Evolutionary conservation across 352 stramenopile genomes (phyloP).

Genomic region (Phytophthora rubi): DNA sequence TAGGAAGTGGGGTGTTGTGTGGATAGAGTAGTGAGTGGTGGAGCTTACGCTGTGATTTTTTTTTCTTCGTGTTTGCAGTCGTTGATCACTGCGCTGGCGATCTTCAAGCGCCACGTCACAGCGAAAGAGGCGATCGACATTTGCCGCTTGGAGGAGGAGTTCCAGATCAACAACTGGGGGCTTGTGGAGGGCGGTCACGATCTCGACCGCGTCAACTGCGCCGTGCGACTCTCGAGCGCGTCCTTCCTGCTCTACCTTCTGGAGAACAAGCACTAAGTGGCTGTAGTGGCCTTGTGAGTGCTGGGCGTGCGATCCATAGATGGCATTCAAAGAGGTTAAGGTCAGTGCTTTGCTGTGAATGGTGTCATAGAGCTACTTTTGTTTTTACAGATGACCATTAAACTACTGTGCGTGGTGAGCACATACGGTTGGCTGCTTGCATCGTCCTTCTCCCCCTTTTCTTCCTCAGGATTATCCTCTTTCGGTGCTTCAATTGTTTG

Average conservation of each 20-base stretch:
- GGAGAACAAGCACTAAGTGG: constrained; percentile 64
- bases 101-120: constrained; percentile 88
- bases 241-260: constrained; percentile 87
- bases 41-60: background rate
- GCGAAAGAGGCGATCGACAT: constrained; percentile 88
- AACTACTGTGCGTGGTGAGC: constrained; percentile 13
- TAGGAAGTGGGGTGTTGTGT: constrained; percentile 13
- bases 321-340: background rate
- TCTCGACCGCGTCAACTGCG: constrained; percentile 88
- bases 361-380: constrained; percentile 1
- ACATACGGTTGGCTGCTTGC: constrained; percentile 9
- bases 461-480: constrained; percentile 29
- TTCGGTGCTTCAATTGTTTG: constrained; percentile 33
- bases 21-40: background rate
- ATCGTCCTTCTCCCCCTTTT: constrained; percentile 34
- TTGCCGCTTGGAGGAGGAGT: constrained; percentile 86
- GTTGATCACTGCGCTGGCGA: constrained; percentile 78
- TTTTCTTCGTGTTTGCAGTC: constrained; percentile 47
- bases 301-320: background rate
- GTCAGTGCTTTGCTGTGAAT: background rate
- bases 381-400: constrained; percentile 3
- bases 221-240: constrained; percentile 82
- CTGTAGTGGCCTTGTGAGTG: background rate
- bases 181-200: constrained; percentile 90
- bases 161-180: constrained; percentile 89